Evolutionary conservation across 108 stramenopile genomes (phyloP).

Genomic region (Skeletonema tropicum): DNA sequence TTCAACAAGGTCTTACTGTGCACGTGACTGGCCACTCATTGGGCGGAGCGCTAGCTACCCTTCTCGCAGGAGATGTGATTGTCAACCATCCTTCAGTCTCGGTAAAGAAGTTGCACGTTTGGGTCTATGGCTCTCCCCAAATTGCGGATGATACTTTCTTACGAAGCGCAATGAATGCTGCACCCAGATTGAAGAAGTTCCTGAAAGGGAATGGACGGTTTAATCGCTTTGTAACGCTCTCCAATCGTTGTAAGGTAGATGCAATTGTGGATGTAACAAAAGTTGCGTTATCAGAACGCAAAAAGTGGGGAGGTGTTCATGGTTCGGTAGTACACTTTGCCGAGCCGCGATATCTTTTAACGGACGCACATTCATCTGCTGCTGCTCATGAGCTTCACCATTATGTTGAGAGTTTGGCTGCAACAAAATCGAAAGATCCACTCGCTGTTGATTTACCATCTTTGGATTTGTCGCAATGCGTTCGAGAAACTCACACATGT

Average conservation of each 20-base stretch:
- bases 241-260: constrained; percentile 19
- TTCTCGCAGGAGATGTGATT: constrained; percentile 48
- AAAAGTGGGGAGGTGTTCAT: constrained; percentile 28
- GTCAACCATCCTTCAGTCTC: constrained; percentile 40
- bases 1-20: constrained; percentile 39
- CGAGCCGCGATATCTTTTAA: constrained; percentile 19
- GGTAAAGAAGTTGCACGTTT: constrained; percentile 18
- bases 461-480: background rate
- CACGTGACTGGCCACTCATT: constrained; percentile 57
- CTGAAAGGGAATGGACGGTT: constrained; percentile 22
- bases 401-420: background rate
- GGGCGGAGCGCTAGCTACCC: constrained; percentile 48
- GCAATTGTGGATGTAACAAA: constrained; percentile 18
- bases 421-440: background rate
- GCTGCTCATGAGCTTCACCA: background rate
- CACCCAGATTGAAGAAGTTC: constrained; percentile 38
- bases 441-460: background rate
- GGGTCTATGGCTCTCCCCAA: constrained; percentile 69
- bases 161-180: constrained; percentile 17
- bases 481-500: background rate
- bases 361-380: background rate
- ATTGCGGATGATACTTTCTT: constrained; percentile 51
- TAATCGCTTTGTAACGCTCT: constrained; percentile 34
- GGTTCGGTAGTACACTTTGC: constrained; percentile 23
- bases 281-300: constrained; percentile 10